Conservation (phyloP, 2,329 filamentous ascomycete genomes). For the Boeremia exigua region DNA sequence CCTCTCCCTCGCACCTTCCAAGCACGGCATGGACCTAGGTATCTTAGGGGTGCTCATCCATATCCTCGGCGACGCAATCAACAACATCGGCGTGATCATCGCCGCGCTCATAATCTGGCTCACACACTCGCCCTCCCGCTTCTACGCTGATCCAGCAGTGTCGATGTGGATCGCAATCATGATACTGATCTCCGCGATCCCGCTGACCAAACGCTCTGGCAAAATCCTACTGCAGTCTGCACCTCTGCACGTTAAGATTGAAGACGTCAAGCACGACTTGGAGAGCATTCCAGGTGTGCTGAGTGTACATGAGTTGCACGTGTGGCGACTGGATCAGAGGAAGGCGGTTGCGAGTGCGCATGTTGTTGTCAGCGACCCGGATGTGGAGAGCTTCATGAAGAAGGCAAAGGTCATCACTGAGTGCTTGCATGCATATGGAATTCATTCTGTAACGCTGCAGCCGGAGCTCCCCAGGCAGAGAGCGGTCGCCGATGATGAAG, state of each 20-base stretch:
- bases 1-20: slow-evolving; percentile 26
- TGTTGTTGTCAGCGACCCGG: slow-evolving; percentile 65
- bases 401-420: slow-evolving; percentile 68
- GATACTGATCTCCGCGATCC: slow-evolving; percentile 69
- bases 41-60: slow-evolving; percentile 75
- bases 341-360: slow-evolving; percentile 75
- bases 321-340: slow-evolving; percentile 75
- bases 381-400: slow-evolving; percentile 64
- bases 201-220: slow-evolving; percentile 67
- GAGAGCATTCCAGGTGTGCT: slow-evolving; percentile 71
- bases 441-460: slow-evolving; percentile 74
- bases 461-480: slow-evolving; percentile 58
- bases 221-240: slow-evolving; percentile 72
- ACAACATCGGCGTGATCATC: slow-evolving; percentile 77
- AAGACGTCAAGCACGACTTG: slow-evolving; percentile 71
- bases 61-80: slow-evolving; percentile 74
- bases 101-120: slow-evolving; percentile 74
- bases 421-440: slow-evolving; percentile 75
- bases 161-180: slow-evolving; percentile 75
- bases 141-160: slow-evolving; percentile 74
- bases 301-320: slow-evolving; percentile 74
- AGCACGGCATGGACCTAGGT: slow-evolving; percentile 62
- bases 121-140: slow-evolving; percentile 61
- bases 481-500: slow-evolving; percentile 1
- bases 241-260: slow-evolving; percentile 64